Evolutionary conservation across 805 yeast species (phyloP).

Genomic region (Saccharomycopsis microspora): DNA sequence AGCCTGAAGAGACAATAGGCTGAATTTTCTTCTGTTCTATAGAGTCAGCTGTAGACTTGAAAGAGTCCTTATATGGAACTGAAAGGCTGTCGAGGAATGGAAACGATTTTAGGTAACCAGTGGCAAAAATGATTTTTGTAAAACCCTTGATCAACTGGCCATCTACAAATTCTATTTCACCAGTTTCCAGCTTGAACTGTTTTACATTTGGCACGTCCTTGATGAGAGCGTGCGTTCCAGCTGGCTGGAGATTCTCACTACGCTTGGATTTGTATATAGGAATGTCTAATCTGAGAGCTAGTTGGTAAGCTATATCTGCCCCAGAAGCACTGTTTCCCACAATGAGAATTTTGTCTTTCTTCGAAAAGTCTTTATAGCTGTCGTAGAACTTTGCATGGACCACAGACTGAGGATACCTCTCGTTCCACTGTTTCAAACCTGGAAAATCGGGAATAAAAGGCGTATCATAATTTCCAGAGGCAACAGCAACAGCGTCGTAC

Average conservation of each 20-base stretch:
- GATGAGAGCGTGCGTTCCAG: constrained; percentile 31
- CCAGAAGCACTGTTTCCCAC: constrained; percentile 79
- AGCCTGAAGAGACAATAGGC: constrained; percentile 34
- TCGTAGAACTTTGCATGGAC: constrained; percentile 50
- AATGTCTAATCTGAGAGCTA: constrained; percentile 31
- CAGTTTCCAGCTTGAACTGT: background rate
- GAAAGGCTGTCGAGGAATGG: constrained; percentile 40
- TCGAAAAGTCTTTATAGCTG: constrained; percentile 29
- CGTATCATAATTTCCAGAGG: constrained; percentile 52
- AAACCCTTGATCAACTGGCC: constrained; percentile 35
- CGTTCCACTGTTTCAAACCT: constrained; percentile 41
- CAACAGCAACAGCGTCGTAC: constrained; percentile 53
- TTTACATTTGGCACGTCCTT: constrained; percentile 4
- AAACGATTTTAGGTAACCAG: constrained; percentile 59
- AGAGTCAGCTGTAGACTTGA: background rate
- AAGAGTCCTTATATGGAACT: background rate
- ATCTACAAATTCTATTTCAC: constrained; percentile 28
- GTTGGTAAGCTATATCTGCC: constrained; percentile 53
- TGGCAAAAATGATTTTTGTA: constrained; percentile 54
- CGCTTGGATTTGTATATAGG: constrained; percentile 39
- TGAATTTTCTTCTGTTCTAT: constrained; percentile 17
- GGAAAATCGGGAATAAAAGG: constrained; percentile 47
- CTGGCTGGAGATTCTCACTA: constrained; percentile 26
- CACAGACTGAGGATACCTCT: constrained; percentile 33
- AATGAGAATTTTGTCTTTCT: constrained; percentile 33